Percentiles rank a stretch among this genome's conserved stretches.
phyloP scores from a whole-genome alignment of 176 grass and related monocot species.

The Carex cristatella region DNA sequence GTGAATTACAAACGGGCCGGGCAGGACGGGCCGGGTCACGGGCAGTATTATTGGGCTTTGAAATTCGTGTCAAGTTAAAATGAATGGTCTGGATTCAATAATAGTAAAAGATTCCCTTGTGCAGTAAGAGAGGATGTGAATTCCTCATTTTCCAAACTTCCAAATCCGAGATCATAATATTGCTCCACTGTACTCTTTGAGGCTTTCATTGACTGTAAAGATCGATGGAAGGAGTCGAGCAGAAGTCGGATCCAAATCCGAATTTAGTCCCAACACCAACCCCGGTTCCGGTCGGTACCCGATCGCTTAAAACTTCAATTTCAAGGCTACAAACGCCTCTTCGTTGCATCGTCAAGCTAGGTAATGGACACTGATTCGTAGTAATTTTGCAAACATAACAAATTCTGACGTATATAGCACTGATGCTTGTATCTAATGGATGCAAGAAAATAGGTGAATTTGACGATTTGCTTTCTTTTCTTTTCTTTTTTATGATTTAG shows the following conservation, averaged over 20 bases:
- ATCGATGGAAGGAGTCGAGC: slow-evolving; percentile 10
- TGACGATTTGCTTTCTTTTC: not conserved
- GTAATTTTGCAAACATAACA: not conserved
- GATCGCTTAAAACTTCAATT: not conserved
- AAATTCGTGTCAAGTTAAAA: too few species aligned
- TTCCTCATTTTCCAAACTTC: not conserved
- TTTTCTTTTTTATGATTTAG: slow-evolving; percentile 27
- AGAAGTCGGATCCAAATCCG: not conserved
- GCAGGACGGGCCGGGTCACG: too few species aligned
- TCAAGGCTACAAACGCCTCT: slow-evolving; percentile 6
- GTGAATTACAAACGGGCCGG: too few species aligned
- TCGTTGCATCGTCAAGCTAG: slow-evolving; percentile 85
- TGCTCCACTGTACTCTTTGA: not conserved
- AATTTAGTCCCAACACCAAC: not conserved
- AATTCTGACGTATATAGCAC: not conserved
- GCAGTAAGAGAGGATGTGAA: too few species aligned
- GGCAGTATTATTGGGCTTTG: too few species aligned
- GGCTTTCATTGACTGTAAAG: not conserved
- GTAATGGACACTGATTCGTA: slow-evolving; percentile 9
- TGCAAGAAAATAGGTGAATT: not conserved
- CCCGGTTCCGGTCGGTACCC: not conserved
- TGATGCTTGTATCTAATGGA: not conserved
- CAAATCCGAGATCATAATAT: too few species aligned
- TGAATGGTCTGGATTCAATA: too few species aligned
- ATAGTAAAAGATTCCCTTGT: too few species aligned